Conservation (phyloP, 352 stramenopile genomes). For the Phytophthora foliorum region DNA sequence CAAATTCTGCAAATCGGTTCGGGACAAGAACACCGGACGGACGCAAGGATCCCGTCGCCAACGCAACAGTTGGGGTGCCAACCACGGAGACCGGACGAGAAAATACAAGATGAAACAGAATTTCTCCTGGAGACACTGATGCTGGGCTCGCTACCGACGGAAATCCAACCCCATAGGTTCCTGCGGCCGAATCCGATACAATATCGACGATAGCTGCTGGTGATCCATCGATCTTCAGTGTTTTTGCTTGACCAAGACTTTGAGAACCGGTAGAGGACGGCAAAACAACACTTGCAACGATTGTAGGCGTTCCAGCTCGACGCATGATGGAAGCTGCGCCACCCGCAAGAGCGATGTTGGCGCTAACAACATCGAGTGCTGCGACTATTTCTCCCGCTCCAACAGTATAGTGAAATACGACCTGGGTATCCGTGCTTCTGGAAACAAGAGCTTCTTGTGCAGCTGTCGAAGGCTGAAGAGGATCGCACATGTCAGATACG, state of each 20-base stretch:
- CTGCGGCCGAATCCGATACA: constrained; percentile 49
- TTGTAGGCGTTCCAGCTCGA: constrained; percentile 38
- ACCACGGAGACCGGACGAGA: constrained; percentile 61
- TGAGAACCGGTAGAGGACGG: constrained; percentile 30
- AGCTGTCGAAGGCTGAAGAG: constrained; percentile 50
- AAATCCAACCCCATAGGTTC: constrained; percentile 73
- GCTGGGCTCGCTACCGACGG: constrained; percentile 59
- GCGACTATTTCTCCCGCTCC: constrained; percentile 36
- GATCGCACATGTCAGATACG: constrained; percentile 63
- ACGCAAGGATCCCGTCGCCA: constrained; percentile 68
- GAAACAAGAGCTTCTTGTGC: constrained; percentile 48
- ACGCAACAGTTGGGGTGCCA: constrained; percentile 53
- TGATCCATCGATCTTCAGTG: constrained; percentile 57
- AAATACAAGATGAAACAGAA: constrained; percentile 76
- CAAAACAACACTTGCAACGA: constrained; percentile 47
- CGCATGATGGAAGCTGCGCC: constrained; percentile 39
- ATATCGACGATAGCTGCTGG: constrained; percentile 57
- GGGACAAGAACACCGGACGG: constrained; percentile 51
- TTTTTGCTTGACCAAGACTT: constrained; percentile 43
- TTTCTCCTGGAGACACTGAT: constrained; percentile 65
- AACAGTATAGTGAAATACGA: constrained; percentile 76
- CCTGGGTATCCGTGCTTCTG: constrained; percentile 45
- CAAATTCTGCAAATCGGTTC: constrained; percentile 59
- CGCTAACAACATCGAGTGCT: constrained; percentile 41
- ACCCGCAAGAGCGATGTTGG: constrained; percentile 38